Evolutionary conservation across 208 protist species (phyloP), one percentile per base, ranked within the genome.

Genomic region (Leishmania mexicana): DNA sequence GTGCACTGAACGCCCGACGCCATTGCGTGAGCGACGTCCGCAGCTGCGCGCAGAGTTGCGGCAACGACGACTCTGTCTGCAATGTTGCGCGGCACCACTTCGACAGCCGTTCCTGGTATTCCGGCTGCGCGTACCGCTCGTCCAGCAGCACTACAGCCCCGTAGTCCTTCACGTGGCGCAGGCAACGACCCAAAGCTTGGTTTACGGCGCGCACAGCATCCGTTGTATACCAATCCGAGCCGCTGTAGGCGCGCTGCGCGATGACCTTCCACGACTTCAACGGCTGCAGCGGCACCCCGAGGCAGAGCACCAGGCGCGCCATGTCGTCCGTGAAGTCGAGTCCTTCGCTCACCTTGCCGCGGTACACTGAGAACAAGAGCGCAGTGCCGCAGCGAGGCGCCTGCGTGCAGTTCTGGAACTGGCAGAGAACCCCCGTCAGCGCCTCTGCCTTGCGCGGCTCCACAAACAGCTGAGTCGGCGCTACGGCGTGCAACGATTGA

Each of bases 321-420:
- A 99, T 96, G 49, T 85, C 68, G 85, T 99, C 97, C 8, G 95
- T 92, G 83, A 99, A 99, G 84, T 99, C 96, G 68, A 99, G 88
- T 31, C 99, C 98, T 84, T 99, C 98, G 76, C 94, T 96, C 17
- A 98, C 89, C 80, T 99, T 99, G 15, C 97, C 98, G 35, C 98
- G 90, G 82, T 95, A 99, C 2, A 99, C 98, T 17, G 95, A 97
- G 75, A 99, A 94, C 24, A 87, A 73, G 67, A 87, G 75, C 42
- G 77, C 84, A n/a, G 80, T 83, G 51, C 78, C 78, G 8, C 74
- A 62, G 42, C 54, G 77, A 7, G 73, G 79, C 4, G 58, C 64
- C 54, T 75, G 79, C 74, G 87, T 85, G 65, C 67, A 57, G 42
- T n/a, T 40, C 54, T 81, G 77, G 47, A 90, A 88, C 28, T 75